Evolutionary conservation across 2,329 filamentous ascomycete genomes (phyloP).

Genomic region (Penicillium brasilianum): DNA sequence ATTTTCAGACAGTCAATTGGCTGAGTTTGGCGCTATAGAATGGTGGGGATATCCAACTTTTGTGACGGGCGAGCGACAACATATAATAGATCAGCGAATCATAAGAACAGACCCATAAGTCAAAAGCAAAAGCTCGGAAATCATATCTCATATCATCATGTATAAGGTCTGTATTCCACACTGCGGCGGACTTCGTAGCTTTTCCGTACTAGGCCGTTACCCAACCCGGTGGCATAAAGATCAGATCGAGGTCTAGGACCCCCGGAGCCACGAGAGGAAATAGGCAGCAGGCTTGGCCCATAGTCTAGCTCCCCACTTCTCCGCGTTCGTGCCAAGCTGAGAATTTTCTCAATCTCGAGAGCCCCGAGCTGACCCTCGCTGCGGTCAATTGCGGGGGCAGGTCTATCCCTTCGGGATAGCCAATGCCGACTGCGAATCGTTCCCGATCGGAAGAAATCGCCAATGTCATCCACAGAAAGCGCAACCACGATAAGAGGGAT

Average conservation of each 20-base stretch:
- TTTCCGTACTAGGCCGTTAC: conserved; percentile 17
- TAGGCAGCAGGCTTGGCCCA: conserved; percentile 32
- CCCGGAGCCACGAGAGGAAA: conserved; percentile 33
- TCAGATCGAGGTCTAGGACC: conserved; percentile 15
- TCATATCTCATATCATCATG: conserved; percentile 25
- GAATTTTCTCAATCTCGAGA: conserved; percentile 35
- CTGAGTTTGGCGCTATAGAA: conserved; percentile 7
- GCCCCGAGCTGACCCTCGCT: conserved; percentile 17
- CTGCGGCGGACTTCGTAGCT: conserved; percentile 27
- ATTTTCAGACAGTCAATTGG: neutral
- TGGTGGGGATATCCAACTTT: conserved; percentile 19
- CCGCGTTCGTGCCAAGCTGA: conserved; percentile 31
- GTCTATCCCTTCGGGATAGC: conserved; percentile 24
- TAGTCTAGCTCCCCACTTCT: conserved; percentile 35
- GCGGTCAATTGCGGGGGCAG: conserved; percentile 2
- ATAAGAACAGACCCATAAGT: neutral
- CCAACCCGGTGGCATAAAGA: conserved; percentile 18
- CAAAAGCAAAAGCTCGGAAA: conserved; percentile 3
- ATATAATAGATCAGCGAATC: neutral
- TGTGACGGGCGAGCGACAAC: neutral
- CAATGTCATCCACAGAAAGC: conserved; percentile 52
- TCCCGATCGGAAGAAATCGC: conserved; percentile 33
- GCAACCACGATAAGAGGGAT: conserved; percentile 57
- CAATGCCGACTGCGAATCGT: conserved; percentile 32
- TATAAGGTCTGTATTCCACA: conserved; percentile 22